Conservation (phyloP, 768 basidiomycete species). For the Boletus vermiculosoides region DNA sequence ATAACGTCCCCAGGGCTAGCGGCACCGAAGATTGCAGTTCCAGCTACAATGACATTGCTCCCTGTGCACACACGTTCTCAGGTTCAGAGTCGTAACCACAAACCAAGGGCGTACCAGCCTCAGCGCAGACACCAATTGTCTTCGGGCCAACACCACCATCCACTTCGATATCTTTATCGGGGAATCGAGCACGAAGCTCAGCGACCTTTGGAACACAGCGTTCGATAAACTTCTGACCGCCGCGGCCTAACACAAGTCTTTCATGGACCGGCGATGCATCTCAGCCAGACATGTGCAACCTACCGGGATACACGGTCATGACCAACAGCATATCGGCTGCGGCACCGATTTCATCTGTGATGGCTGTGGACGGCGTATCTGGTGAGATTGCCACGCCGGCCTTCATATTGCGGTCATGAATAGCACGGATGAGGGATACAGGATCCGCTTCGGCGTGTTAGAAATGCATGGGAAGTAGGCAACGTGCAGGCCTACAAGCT, state of each 20-base stretch:
- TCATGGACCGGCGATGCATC: not conserved
- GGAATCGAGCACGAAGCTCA: conserved; percentile 87
- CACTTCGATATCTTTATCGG: conserved; percentile 94
- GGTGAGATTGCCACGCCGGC: conserved; percentile 97
- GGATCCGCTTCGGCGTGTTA: conserved; percentile 55
- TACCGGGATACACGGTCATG: conserved; percentile 97
- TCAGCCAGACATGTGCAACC: not conserved
- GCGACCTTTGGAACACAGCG: conserved; percentile 91
- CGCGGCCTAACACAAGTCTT: conserved; percentile 54
- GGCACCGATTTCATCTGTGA: conserved; percentile 81
- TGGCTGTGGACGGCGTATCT: conserved; percentile 83
- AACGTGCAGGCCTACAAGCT: conserved; percentile 53
- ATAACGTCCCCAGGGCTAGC: conserved; percentile 80
- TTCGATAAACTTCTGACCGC: conserved; percentile 95
- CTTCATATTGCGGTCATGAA: conserved; percentile 84
- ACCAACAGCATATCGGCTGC: conserved; percentile 94
- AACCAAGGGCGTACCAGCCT: conserved; percentile 61
- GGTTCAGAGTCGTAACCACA: not conserved
- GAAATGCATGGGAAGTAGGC: conserved; percentile 12
- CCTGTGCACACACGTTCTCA: conserved; percentile 45
- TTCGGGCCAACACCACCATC: conserved; percentile 96
- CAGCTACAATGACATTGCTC: conserved; percentile 97
- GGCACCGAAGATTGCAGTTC: conserved; percentile 90
- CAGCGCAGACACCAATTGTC: conserved; percentile 83
- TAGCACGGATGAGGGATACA: conserved; percentile 70